Conservation (phyloP, 768 basidiomycete species). For the Tricholoma bakamatsutake region DNA sequence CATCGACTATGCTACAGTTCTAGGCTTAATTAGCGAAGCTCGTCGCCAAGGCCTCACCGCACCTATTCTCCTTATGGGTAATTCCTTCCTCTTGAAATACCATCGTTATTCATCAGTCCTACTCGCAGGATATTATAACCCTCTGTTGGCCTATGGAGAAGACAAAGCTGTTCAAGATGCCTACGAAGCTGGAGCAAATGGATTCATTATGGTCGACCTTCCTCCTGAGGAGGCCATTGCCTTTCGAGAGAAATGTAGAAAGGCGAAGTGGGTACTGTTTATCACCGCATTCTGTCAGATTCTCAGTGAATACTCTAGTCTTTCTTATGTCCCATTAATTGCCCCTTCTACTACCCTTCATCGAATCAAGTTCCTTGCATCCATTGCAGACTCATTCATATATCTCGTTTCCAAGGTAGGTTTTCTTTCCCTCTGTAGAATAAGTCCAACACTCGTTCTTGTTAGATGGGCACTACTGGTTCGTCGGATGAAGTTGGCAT, state of each 20-base stretch:
- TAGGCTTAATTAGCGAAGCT: slow-evolving; percentile 73
- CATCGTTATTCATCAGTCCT: slow-evolving; percentile 1
- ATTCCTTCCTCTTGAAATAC: background rate
- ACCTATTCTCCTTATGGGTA: slow-evolving; percentile 94
- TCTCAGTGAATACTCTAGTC: slow-evolving; percentile 34
- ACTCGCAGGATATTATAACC: slow-evolving; percentile 89
- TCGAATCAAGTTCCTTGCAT: slow-evolving; percentile 85
- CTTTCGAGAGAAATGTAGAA: slow-evolving; percentile 85
- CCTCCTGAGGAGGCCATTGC: slow-evolving; percentile 93
- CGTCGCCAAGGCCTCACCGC: slow-evolving; percentile 74
- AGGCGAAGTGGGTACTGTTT: slow-evolving; percentile 55
- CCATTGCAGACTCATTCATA: slow-evolving; percentile 95
- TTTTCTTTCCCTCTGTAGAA: background rate
- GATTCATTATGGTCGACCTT: slow-evolving; percentile 96
- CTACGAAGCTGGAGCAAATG: slow-evolving; percentile 86
- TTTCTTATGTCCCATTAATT: slow-evolving; percentile 93
- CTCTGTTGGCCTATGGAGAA: slow-evolving; percentile 91
- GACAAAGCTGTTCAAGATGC: slow-evolving; percentile 91
- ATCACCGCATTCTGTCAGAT: background rate
- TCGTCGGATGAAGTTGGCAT: slow-evolving; percentile 69
- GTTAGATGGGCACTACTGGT: slow-evolving; percentile 93
- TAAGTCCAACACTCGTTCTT: background rate
- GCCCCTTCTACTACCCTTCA: slow-evolving; percentile 88
- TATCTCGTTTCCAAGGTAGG: slow-evolving; percentile 94
- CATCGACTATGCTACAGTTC: slow-evolving; percentile 70